These are phyloP conservation scores for Fusarium sp. DNA, from an alignment of 2,329 filamentous ascomycete genomes.

Conservation along the genomic window DNA sequence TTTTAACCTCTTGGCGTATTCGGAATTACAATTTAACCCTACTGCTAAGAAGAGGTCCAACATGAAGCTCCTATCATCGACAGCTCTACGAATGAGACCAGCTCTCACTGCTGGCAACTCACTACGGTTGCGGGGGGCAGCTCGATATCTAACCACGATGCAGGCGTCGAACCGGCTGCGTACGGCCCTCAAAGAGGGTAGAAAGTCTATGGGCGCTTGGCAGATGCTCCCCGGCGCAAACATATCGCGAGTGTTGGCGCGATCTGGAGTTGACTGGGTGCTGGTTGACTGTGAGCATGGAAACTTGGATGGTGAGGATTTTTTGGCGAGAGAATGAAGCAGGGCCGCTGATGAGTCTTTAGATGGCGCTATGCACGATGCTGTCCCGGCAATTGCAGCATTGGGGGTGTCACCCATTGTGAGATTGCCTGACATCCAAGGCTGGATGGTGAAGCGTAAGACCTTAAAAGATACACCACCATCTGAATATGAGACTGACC, in stretches of 20 bases:
- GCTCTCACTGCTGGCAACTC: constrained; percentile 21
- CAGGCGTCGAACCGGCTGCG: constrained; percentile 61
- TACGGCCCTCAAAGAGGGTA: constrained; percentile 61
- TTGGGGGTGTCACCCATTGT: constrained; percentile 58
- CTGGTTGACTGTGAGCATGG: constrained; percentile 69
- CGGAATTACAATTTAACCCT: not conserved
- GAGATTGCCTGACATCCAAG: constrained; percentile 65
- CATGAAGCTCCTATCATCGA: constrained; percentile 35
- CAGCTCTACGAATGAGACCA: constrained; percentile 29
- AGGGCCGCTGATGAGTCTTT: not conserved
- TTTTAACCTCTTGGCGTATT: not conserved
- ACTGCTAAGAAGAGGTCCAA: not conserved
- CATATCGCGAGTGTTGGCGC: constrained; percentile 69
- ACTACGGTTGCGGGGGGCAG: constrained; percentile 9
- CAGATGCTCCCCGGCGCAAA: constrained; percentile 73
- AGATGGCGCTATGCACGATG: constrained; percentile 66
- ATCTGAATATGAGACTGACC: constrained; percentile 4
- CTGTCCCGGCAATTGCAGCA: constrained; percentile 64
- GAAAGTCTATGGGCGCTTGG: constrained; percentile 69
- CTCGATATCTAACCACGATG: constrained; percentile 49
- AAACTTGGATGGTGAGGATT: constrained; percentile 58
- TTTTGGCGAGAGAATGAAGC: no score
- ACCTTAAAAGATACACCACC: not conserved
- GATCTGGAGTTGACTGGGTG: constrained; percentile 74
- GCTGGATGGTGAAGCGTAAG: constrained; percentile 60